Percentiles rank a stretch among this genome's conserved stretches.
These are phyloP conservation scores for Xylaria sp. DNA, from an alignment of 2,329 filamentous ascomycete genomes.

Conservation along the genomic window DNA sequence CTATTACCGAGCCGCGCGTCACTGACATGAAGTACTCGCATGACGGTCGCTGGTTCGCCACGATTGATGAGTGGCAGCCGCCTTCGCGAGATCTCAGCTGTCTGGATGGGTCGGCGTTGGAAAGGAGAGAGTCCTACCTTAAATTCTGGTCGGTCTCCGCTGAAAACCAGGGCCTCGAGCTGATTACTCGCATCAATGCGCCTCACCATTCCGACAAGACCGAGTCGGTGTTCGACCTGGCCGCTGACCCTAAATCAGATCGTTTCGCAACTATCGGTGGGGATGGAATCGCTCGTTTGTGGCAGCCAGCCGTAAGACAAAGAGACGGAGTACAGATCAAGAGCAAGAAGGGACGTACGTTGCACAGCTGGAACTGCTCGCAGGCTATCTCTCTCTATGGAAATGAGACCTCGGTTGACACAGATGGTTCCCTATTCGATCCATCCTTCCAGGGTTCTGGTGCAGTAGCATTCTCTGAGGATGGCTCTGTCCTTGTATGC, in stretches of 20 bases:
- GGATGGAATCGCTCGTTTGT: conserved; percentile 72
- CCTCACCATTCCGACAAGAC: conserved; percentile 62
- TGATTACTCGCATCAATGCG: conserved; percentile 76
- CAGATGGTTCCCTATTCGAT: conserved; percentile 25
- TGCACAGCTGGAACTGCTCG: conserved; percentile 71
- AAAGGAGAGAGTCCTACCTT: conserved; percentile 67
- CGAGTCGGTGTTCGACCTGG: conserved; percentile 64
- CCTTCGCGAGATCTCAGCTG: conserved; percentile 61
- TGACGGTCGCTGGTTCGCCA: conserved; percentile 86
- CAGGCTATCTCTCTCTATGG: conserved; percentile 49
- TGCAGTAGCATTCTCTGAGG: conserved; percentile 71
- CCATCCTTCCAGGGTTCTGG: conserved; percentile 46
- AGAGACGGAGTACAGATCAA: conserved; percentile 63
- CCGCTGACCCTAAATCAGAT: conserved; percentile 60
- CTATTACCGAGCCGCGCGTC: conserved; percentile 72
- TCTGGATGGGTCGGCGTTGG: conserved; percentile 42
- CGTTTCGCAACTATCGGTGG: conserved; percentile 82
- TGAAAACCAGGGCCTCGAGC: conserved; percentile 55
- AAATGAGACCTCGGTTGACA: conserved; percentile 33
- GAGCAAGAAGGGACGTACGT: conserved; percentile 49
- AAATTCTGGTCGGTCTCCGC: conserved; percentile 80
- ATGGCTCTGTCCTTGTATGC: conserved; percentile 76
- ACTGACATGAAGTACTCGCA: conserved; percentile 68
- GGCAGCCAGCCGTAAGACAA: conserved; percentile 68
- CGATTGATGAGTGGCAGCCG: conserved; percentile 85